phyloP scores from a whole-genome alignment of 176 grass and related monocot genomes.

The Eleusine indica region DNA sequence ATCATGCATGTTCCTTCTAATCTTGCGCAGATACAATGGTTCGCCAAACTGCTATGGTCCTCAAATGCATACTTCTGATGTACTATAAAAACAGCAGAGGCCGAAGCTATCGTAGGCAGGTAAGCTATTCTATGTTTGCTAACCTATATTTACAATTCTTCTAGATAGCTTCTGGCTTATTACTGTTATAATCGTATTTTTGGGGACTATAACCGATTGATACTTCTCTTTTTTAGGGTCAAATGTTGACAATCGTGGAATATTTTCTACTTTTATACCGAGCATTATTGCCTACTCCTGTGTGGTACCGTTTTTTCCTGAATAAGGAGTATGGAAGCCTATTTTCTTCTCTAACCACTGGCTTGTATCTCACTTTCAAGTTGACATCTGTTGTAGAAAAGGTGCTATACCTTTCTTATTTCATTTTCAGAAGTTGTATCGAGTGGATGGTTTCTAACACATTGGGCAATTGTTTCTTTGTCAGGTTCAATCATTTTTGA shows the following conservation, averaged over 20 bases:
- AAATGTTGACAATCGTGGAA: slow-evolving; percentile 96
- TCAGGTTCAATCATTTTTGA: slow-evolving; percentile 98
- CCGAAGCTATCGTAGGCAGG: slow-evolving; percentile 90
- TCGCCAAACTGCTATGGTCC: slow-evolving; percentile 90
- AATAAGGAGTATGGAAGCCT: slow-evolving; percentile 99
- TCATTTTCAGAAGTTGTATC: neutral
- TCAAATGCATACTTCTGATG: slow-evolving; percentile 88
- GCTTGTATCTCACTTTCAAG: slow-evolving; percentile 99
- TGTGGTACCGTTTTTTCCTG: slow-evolving; percentile 98
- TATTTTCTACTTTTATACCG: slow-evolving; percentile 96
- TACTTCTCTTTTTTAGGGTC: slow-evolving; percentile 59
- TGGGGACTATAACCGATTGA: slow-evolving; percentile 8
- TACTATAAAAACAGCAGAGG: slow-evolving; percentile 94
- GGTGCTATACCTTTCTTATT: slow-evolving; percentile 46
- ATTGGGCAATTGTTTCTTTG: neutral
- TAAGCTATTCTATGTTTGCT: slow-evolving; percentile 27
- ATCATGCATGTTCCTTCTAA: neutral
- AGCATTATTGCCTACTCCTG: slow-evolving; percentile 84
- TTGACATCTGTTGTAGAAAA: slow-evolving; percentile 99
- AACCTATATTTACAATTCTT: slow-evolving; percentile 25
- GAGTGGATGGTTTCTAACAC: slow-evolving; percentile 23
- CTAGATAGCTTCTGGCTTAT: slow-evolving; percentile 2
- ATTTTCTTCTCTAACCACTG: slow-evolving; percentile 96
- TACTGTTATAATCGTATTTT: neutral
- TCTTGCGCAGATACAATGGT: slow-evolving; percentile 82